These are phyloP conservation scores for Melaleuca quinquenervia DNA, from an alignment of 345 rosid genomes.

Conservation along the genomic window DNA sequence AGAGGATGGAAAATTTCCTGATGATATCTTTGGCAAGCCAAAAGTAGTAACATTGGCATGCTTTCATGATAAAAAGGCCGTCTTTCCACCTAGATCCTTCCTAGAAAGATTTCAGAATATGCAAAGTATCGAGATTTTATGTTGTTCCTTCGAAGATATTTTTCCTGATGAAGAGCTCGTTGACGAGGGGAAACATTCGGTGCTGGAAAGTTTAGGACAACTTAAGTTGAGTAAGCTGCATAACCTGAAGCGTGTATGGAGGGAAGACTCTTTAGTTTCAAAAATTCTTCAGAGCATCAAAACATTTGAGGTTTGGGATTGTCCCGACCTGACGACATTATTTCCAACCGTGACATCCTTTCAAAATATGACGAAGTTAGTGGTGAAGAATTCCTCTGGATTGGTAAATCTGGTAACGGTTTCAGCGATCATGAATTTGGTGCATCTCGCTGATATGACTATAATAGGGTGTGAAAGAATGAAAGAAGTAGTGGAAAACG, in stretches of 20 bases:
- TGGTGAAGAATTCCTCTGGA: background rate
- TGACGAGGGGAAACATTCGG: background rate
- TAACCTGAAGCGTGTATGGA: background rate
- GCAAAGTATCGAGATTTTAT: background rate
- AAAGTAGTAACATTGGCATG: background rate
- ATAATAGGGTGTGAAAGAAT: too few species aligned
- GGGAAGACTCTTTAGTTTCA: background rate
- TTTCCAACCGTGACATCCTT: background rate
- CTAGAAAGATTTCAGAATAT: background rate
- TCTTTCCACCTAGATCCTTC: background rate
- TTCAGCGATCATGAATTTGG: too few species aligned
- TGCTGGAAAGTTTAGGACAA: background rate
- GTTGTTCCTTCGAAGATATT: background rate
- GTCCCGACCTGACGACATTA: background rate
- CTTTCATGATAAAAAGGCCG: background rate
- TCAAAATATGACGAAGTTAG: accelerated
- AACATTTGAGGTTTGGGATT: background rate
- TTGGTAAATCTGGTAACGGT: too few species aligned
- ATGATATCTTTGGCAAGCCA: background rate
- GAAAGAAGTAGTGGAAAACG: too few species aligned
- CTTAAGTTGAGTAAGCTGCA: background rate
- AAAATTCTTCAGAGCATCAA: background rate
- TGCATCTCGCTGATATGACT: too few species aligned
- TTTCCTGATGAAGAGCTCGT: background rate
- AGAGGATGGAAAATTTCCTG: background rate